A percentile compares a stretch with the other conserved stretches of the same genome.
Evolutionary conservation across 345 rosid genomes (phyloP).

Genomic region (Camelina neglecta): DNA sequence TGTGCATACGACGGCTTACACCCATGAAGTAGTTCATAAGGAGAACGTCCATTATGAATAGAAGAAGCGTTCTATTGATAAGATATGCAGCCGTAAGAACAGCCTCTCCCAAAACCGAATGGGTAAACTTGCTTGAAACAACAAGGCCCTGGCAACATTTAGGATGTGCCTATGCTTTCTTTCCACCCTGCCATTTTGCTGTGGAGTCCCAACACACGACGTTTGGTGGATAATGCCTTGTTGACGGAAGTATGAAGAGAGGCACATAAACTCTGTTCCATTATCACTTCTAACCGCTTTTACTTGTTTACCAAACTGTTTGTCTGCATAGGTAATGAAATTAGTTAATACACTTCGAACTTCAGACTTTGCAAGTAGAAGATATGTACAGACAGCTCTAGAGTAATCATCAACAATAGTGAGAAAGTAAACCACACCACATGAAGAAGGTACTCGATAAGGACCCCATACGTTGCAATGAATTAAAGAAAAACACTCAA

Average conservation of each 20-base stretch:
- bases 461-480: not conserved
- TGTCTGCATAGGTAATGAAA: not conserved
- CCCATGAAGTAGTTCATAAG: not conserved
- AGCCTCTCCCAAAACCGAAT: not conserved
- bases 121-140: not conserved
- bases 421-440: too few species aligned
- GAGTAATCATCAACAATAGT: too few species aligned
- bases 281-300: not conserved
- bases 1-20: rapidly evolving
- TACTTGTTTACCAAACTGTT: not conserved
- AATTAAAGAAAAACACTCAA: not conserved
- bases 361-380: not conserved
- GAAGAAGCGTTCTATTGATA: not conserved
- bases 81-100: not conserved
- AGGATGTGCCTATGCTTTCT: too few species aligned
- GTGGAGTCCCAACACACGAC: not conserved
- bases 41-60: not conserved
- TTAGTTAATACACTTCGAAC: not conserved
- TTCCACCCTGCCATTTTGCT: not conserved
- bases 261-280: not conserved
- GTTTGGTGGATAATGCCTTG: not conserved
- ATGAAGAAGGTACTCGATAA: too few species aligned
- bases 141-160: not conserved
- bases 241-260: not conserved
- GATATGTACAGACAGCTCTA: too few species aligned